Base-by-base conservation (phyloP, 2,329 filamentous ascomycete genomes). In the Cadophora luteo-olivacea region DNA sequence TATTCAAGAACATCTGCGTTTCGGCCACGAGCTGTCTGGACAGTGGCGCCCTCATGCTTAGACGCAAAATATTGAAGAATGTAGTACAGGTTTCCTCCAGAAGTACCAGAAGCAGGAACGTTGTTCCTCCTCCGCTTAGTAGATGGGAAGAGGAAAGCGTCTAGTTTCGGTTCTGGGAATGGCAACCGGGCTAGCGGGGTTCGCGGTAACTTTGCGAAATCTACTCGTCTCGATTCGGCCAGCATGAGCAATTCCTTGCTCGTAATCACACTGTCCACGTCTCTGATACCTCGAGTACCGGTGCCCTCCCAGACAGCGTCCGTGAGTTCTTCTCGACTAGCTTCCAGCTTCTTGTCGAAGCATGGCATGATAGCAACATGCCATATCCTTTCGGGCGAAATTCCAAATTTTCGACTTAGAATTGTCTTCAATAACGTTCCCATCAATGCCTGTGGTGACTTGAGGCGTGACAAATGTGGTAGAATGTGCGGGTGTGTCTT, bases 301-400 rank as follows among this genome's bases (percentile, higher is more conserved):
- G 81, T 82, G 51, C 80, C 83, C 65, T 80, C 83, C 94, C 94
- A 97, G 19, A 88, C 87, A 7, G 86, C 82, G 77, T 95, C 92
- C 0, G 94, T 98, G 49, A 99, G 86, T 80, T 99, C 96, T 79
- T 94, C 91, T 64, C 96, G 90, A 74, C 94, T 97, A 7, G 96
- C 96, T 81, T 99, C 96, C 33, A 99, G 86, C 80, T 99, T 99
- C 84, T 99, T 99, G 80, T 99, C 96, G 79, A 99, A 98, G 80
- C 96, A 99, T 24, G 96, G 96, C 96, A 99, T 99, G 57, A 99
- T 86, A 14, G 95, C 93, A 64, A 98, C 81, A 80, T 98, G 95
- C 93, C 95, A 99, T 78, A 99, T 94, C 73, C 90, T 88, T 71
- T 90, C 89, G 0, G 94, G 91, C 0, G 90, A 80, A 61, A 97